Evolutionary conservation across 441 rosid genomes (phyloP), one percentile per base, ranked within the genome.

Genomic region (Biscutella laevigata): DNA sequence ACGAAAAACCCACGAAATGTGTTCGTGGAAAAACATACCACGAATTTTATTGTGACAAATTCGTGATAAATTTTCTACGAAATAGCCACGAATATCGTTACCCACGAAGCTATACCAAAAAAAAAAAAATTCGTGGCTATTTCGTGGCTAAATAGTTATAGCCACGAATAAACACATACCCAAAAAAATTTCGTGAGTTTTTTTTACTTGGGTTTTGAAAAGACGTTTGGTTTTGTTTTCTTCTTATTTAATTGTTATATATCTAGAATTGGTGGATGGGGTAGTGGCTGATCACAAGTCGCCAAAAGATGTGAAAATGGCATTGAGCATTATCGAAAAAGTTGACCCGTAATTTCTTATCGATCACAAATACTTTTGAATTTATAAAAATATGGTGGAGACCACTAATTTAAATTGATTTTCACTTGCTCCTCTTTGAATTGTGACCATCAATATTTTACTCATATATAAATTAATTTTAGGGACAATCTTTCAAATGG

Each of bases 251-350:
- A 20, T 40, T 6, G 8, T 20, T 16, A 14, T 3, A 36, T 8
- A 37, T 25, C 11, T 13, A 40, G 33, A 65, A 32, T 51, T 65
- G 70, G 59, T 65, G 70, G 70, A 65, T 65, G 70, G 70, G 69
- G 64, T 65, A 16, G 70, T 58, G 54, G 64, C 51, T 43, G 59
- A 43, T 58, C 70, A 51, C 30, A 43, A 58, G 64, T 65, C 59
- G 60, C 59, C 49, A 58, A 58, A 51, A n/a, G 42, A 35, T 42
- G 42, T 45, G 64, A 58, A 64, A 43, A 65, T 43, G 49, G 35
- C 37, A 36, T 36, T 65, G 64, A 43, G 37, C 49, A 58, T 43
- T 30, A 44, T 57, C 22, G 43, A 58, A 37, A 57, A 65, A 17
- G 60, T 22, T 58, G 60, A 50, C 64, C 54, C 64, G 59, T 43